Percentiles rank a stretch among this genome's conserved stretches.
These are phyloP conservation scores for Hypoxylon sp. DNA, from an alignment of 2,329 filamentous ascomycete genomes.

Conservation along the genomic window DNA sequence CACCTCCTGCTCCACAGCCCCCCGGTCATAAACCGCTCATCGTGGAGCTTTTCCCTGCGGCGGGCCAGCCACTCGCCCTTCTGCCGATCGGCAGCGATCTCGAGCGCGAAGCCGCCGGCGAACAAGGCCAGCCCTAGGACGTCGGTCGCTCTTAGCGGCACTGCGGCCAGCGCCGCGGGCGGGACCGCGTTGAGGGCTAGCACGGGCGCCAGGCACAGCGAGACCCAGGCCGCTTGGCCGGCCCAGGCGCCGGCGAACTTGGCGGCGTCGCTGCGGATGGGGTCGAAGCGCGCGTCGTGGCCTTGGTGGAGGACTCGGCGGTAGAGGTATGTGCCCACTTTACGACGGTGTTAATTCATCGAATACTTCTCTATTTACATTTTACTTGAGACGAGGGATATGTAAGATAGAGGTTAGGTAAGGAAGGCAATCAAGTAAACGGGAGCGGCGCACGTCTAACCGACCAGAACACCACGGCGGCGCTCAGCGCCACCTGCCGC, in stretches of 20 bases:
- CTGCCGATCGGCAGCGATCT: conserved; percentile 72
- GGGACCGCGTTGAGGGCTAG: conserved; percentile 73
- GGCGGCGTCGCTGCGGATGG: conserved; percentile 54
- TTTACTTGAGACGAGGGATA: background rate
- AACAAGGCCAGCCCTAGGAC: conserved; percentile 70
- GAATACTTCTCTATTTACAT: background rate
- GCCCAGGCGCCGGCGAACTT: conserved; percentile 56
- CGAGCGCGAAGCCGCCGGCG: conserved; percentile 69
- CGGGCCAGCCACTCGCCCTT: conserved; percentile 72
- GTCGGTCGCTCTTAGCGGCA: conserved; percentile 66
- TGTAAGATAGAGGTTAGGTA: no score
- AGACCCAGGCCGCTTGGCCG: conserved; percentile 76
- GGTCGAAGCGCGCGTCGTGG: conserved; percentile 65
- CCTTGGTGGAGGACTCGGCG: conserved; percentile 69
- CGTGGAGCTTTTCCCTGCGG: conserved; percentile 74
- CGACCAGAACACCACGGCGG: conserved; percentile 67
- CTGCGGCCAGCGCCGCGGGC: conserved; percentile 61
- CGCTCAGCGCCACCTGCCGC: conserved; percentile 62
- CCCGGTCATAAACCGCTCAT: conserved; percentile 73
- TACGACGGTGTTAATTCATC: background rate
- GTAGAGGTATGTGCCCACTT: conserved; percentile 76
- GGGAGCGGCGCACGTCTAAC: conserved; percentile 61
- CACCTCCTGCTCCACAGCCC: conserved; percentile 71
- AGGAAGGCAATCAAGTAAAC: conserved; percentile 6
- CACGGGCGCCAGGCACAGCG: conserved; percentile 74